Base-by-base conservation (phyloP, 2,329 filamentous ascomycete species). In the Claviceps pazoutovae region DNA sequence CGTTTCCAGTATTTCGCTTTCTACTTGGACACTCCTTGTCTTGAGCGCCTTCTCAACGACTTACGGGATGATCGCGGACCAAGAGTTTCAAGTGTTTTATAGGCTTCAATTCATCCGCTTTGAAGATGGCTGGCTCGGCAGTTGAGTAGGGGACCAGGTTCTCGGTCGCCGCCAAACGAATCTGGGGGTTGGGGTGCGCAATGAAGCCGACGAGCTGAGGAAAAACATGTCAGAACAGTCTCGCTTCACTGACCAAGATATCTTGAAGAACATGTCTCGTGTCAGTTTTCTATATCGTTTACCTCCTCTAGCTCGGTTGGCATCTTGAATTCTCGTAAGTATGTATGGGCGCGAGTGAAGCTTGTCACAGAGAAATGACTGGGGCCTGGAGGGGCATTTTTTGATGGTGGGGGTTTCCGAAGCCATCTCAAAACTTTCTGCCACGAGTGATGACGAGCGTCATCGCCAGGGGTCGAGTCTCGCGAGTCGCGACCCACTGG, bases 161-260 rank as follows among this genome's bases (percentile, higher is more conserved):
- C 67, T 95, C 89, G 51, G 84, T 81, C 48, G 90, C 90, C 58
- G 91, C 77, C 65, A 88, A 82, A 60, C 93, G 82, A 57, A 97
- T 88, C 65, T 95, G 86, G 43, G 88, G 88, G 65, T 94, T 95
- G 54, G 87, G 87, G 70, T 95, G 85, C 68, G 87, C 85, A 54
- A 97, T 86, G 69, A 97, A 96, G 66, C 89, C 88, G 55, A 96
- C 88, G 51, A 95, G 81, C 88, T 95, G 59, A 14, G 16, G 34
- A 6, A 11, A 21, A 11, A 21, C 30, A 11, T 34, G 43, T 17
- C 34, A 42, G 36, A 19, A 34, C 38, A 36, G 19, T 13, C 5
- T 45, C 23, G 43, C 43, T 19, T 48, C 19, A 41, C 38, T 41
- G 45, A 13, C 23, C 34, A 37, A 26, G 19, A 14, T 6, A 39